Evolutionary conservation across 106 monocot species (phyloP).

Genomic region (Acorus gramineus): DNA sequence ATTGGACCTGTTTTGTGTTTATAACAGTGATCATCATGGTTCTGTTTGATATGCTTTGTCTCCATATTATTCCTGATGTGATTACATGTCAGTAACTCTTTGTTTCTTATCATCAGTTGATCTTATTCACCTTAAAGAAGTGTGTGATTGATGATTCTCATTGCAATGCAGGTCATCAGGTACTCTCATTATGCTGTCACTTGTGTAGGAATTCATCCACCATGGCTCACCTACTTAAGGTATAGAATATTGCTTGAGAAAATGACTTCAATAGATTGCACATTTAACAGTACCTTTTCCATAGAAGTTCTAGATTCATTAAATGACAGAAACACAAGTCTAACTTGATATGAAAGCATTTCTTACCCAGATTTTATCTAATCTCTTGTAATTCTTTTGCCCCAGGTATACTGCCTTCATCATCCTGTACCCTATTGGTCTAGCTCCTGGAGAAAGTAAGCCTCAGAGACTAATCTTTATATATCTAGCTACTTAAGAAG

Average conservation of each 20-base stretch:
- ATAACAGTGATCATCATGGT: too few species aligned
- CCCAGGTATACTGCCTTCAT: conserved; percentile 88
- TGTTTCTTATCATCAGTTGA: too few species aligned
- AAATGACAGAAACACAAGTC: too few species aligned
- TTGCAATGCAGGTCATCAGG: conserved; percentile 56
- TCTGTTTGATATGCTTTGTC: too few species aligned
- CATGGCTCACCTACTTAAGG: conserved; percentile 84
- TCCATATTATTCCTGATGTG: too few species aligned
- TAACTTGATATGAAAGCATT: too few species aligned
- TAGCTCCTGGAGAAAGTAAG: conserved; percentile 90
- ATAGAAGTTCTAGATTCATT: too few species aligned
- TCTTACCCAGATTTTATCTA: too few species aligned
- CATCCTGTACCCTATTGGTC: conserved; percentile 70
- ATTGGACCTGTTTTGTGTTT: too few species aligned
- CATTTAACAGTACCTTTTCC: too few species aligned
- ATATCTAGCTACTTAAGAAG: background rate
- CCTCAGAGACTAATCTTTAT: background rate
- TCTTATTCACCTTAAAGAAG: too few species aligned
- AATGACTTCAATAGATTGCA: background rate
- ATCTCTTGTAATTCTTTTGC: background rate
- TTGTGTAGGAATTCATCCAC: conserved; percentile 33
- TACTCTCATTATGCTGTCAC: conserved; percentile 73
- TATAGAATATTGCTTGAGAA: conserved; percentile 7
- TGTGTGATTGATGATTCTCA: background rate
- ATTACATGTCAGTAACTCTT: too few species aligned